Conservation (phyloP, 2,329 filamentous ascomycete species). For the Sordariomycetes sp. region DNA sequence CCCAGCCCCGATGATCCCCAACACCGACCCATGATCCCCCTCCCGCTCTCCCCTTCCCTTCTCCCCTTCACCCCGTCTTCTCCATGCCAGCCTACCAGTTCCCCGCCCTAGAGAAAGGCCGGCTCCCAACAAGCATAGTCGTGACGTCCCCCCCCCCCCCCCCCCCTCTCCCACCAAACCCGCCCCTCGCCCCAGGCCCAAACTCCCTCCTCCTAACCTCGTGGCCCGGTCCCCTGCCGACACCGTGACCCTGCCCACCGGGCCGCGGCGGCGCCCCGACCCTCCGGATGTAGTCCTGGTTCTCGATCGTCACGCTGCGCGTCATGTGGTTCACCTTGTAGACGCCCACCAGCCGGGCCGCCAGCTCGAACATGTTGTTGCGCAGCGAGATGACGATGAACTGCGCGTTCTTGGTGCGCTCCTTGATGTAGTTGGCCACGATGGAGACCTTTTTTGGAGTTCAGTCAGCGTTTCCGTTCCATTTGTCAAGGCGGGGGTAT, state of each 20-base stretch:
- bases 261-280: slow-evolving; percentile 12
- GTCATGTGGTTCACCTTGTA: slow-evolving; percentile 99
- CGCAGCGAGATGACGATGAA: slow-evolving; percentile 96
- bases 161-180: no score
- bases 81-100: no score
- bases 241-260: background rate
- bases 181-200: background rate
- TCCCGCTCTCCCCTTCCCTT: background rate
- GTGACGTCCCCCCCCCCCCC: background rate
- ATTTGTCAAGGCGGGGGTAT: no score
- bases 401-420: slow-evolving; percentile 96
- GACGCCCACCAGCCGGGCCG: slow-evolving; percentile 87
- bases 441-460: slow-evolving; percentile 64
- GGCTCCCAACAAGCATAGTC: slow-evolving; percentile 3
- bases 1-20: background rate
- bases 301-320: slow-evolving; percentile 84
- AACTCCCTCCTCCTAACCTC: background rate
- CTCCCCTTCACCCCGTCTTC: no score
- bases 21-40: background rate
- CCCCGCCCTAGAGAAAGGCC: background rate
- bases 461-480: background rate
- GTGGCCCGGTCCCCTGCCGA: background rate
- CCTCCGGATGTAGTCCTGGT: slow-evolving; percentile 59
- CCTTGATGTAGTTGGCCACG: slow-evolving; percentile 97
- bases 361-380: slow-evolving; percentile 99